A percentile compares a stretch with the other conserved stretches of the same genome.
Evolutionary conservation across 371 early-diverging fungal genomes (phyloP).

Genomic region (Mortierella sp.): DNA sequence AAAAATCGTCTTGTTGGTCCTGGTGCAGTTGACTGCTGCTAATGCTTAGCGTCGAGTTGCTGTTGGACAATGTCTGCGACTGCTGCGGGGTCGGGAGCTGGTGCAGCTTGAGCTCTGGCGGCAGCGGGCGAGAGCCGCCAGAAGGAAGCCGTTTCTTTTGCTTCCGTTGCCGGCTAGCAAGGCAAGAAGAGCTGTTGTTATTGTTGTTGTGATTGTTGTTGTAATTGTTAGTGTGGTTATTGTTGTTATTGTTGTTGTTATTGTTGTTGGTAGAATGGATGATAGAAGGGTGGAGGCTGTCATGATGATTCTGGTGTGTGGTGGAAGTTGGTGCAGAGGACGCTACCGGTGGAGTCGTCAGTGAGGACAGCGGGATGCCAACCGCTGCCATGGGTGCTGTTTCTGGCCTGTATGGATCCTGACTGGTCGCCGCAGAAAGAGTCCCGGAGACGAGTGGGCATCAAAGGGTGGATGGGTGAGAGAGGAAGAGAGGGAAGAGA

Average conservation of each 20-base stretch:
- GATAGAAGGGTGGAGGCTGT: too few relatives aligned
- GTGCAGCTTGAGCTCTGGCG: constrained; percentile 29
- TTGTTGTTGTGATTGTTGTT: too few relatives aligned
- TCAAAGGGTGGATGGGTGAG: neutral
- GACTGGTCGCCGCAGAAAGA: neutral
- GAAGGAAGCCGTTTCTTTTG: too few relatives aligned
- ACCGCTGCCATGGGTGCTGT: neutral
- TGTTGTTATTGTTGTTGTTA: too few relatives aligned
- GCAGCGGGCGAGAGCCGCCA: neutral
- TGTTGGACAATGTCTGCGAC: constrained; percentile 30
- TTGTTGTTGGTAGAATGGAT: too few relatives aligned
- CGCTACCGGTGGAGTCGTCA: too few relatives aligned
- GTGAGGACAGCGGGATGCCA: too few relatives aligned
- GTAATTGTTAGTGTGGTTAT: too few relatives aligned
- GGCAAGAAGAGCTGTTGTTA: too few relatives aligned
- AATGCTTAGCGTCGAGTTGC: constrained; percentile 29
- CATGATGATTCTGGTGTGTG: too few relatives aligned
- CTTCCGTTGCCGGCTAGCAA: too few relatives aligned
- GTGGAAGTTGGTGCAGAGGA: too few relatives aligned
- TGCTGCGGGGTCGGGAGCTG: constrained; percentile 15
- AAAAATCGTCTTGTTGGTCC: neutral
- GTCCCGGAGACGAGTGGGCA: neutral
- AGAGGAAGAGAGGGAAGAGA: neutral
- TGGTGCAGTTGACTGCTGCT: constrained; percentile 26
- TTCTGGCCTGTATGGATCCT: neutral